Percentiles rank a stretch among this genome's conserved stretches.
These are phyloP conservation scores for Beta macrorhiza DNA, from an alignment of 179 eudicot species.

Conservation along the genomic window DNA sequence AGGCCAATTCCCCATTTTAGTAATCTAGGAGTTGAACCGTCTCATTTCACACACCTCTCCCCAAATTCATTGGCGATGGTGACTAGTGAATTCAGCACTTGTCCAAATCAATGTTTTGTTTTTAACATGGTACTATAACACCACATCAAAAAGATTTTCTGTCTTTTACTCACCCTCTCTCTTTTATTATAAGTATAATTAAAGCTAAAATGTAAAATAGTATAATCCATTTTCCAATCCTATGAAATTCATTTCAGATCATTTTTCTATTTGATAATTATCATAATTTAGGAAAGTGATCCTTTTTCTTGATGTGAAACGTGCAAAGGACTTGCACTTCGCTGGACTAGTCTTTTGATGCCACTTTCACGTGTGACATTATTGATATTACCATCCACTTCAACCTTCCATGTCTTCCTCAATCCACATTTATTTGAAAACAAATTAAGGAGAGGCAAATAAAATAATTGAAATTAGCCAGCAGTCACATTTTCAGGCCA, in stretches of 20 bases:
- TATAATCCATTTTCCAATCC: slow-evolving; percentile 1
- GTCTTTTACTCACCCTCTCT: slow-evolving; percentile 14
- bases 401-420: not conserved
- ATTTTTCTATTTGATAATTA: not conserved
- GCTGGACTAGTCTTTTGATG: slow-evolving; percentile 25
- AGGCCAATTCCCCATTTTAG: slow-evolving; percentile 22
- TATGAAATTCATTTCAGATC: slow-evolving; percentile 24
- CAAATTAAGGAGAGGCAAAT: no score
- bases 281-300: slow-evolving; percentile 17
- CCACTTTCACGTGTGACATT: slow-evolving; percentile 23
- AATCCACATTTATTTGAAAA: no score
- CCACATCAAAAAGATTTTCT: slow-evolving; percentile 4
- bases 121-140: slow-evolving; percentile 12
- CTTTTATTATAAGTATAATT: not conserved
- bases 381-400: not conserved
- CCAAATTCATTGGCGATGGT: slow-evolving; percentile 27
- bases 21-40: slow-evolving; percentile 17
- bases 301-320: not conserved
- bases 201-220: not conserved
- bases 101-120: slow-evolving; percentile 31
- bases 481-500: no score
- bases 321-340: slow-evolving; percentile 29
- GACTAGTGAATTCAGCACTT: slow-evolving; percentile 36
- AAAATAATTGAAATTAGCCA: no score
- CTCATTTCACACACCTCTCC: slow-evolving; percentile 19